Evolutionary conservation across 73 alveolate species (phyloP), one percentile per base, ranked within the genome.

Genomic region (Tetrahymena malaccensis): DNA sequence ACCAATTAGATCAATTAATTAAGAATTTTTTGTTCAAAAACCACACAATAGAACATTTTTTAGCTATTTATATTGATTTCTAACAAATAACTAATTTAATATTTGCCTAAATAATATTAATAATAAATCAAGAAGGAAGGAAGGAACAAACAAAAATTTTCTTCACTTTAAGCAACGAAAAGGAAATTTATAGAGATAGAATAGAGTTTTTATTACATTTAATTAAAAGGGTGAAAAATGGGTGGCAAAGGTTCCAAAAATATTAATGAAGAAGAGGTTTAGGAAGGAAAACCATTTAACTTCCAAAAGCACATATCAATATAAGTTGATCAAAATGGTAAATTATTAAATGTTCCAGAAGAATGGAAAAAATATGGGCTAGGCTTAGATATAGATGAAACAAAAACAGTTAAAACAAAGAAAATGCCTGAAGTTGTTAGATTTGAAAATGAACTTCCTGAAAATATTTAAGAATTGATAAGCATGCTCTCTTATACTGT

Each of bases 401-500:
- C 58, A 10, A 95, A 95, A 35, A 95, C 95, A 50, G 97, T 95
- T 31, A 85, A 89, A 43, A 95, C 97, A 27, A 85, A 44, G 43
- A 43, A 95, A 37, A 22, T 95, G 94, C 97, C 97, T 34, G 55
- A 50, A 17, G 83, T 40, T 33, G 97, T 95, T 25, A 70, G 89
- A 16, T 43, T 85, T 43, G 95, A 94, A 13, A 50, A 93, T 34
- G 97, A 95, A 89, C 97, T 95, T 27, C 97, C 97, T 22, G 93
- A 95, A 34, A 93, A 89, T 22, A 95, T 95, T 34, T 38, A 56
- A 31, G 94, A 95, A 25, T 95, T 95, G 34, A 95, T 95, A 22
- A 50, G 43, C 22, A 94, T 85, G 94, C 97, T 93, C 12, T 44
- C 94, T 27, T 50, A 34, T 27, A 93, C 95, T 89, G 94, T 55